Base-by-base conservation (phyloP, 495 filamentous ascomycete genomes). In the Pyronema omphalodes region DNA sequence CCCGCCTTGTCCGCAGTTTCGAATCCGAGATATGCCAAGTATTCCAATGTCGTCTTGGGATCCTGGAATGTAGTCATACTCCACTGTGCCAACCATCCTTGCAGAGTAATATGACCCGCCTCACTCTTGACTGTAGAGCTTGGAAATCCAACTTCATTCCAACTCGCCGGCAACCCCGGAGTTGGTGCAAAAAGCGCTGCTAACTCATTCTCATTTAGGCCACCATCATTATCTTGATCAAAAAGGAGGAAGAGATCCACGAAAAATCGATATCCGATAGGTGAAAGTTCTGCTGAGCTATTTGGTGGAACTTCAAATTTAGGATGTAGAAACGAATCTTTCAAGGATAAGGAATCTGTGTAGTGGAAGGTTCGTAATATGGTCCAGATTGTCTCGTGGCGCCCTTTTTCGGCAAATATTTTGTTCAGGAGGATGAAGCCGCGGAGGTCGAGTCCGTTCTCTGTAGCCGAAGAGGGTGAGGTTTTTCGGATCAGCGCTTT, bases 11-110 rank as follows among this genome's bases (percentile, higher is more conserved):
- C 65, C 0, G 71, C 60, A 8, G 74, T 74, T 58, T 87, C 84
- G 63, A 94, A 98, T 8, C 91, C 91, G 1, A 98, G 77, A 61
- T 94, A 96, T 6, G 91, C 93, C 8, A 98, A 76, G 63, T 98
- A 98, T 57, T 89, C 85, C 1, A 98, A 71, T 0, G 91, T 96
- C 0, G 87, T 96, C 64, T 87, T 89, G 12, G 93, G 89, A 34
- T 91, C 87, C 48, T 88, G 76, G 61, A 96, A 98, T 1, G 91
- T 98, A 0, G 93, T 98, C 91, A 98, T 98, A 67, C 87, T 94
- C 91, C 91, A 98, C 58, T 98, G 91, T 4, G 91, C 93, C 14
- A 98, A 76, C 91, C 91, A 98, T 4, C 91, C 91, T 67, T 98
- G 91, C 1, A 96, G 74, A 3, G 91, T 98, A 57, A 98, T 88